phyloP scores from a whole-genome alignment of 2,329 filamentous ascomycete species.

The Westerdykella aurantiaca region DNA sequence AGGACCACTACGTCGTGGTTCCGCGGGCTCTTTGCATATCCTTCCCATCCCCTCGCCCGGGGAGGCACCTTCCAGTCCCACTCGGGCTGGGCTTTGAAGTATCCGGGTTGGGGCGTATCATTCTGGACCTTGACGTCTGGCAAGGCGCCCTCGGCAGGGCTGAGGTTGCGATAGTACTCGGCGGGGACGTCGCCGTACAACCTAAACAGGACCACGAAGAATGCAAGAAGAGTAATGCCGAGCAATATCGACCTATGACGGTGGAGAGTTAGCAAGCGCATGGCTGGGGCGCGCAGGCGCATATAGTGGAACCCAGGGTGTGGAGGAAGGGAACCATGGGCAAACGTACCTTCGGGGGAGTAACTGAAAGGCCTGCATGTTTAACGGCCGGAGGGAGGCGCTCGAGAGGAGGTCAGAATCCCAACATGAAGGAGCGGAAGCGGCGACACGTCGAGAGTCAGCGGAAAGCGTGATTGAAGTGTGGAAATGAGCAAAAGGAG shows the following conservation, averaged over 20 bases:
- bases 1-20: constrained; percentile 36
- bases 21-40: constrained; percentile 26
- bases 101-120: constrained; percentile 22
- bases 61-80: constrained; percentile 28
- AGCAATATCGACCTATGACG: constrained; percentile 17
- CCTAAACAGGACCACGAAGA: constrained; percentile 18
- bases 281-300: neutral
- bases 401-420: too few relatives aligned
- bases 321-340: neutral
- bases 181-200: constrained; percentile 23
- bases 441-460: too few relatives aligned
- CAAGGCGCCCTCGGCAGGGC: constrained; percentile 12
- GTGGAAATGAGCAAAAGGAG: too few relatives aligned
- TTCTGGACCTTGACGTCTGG: constrained; percentile 13
- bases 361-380: constrained; percentile 9
- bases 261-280: neutral
- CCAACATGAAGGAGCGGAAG: too few relatives aligned
- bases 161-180: constrained; percentile 23
- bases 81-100: constrained; percentile 29
- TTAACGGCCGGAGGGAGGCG: too few relatives aligned
- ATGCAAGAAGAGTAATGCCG: constrained; percentile 13
- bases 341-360: constrained; percentile 6
- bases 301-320: neutral
- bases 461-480: too few relatives aligned
- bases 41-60: constrained; percentile 21